Conservation (phyloP, 78 protist species). For the Polysphondylium violaceum region DNA sequence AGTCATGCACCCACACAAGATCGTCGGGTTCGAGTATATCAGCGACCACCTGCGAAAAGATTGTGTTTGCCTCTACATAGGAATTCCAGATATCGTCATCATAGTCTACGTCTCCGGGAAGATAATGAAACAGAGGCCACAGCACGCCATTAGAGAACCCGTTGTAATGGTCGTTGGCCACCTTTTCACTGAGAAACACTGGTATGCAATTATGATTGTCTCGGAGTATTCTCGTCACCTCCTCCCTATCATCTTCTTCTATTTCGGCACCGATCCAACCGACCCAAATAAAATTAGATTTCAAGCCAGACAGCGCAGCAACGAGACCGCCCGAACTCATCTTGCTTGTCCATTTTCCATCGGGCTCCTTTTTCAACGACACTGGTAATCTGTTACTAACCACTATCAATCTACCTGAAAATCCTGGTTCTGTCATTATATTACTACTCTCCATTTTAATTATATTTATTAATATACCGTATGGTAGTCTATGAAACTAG, state of each 20-base stretch:
- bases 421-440: conserved; percentile 10
- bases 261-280: conserved; percentile 81
- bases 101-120: conserved; percentile 63
- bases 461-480: neutral
- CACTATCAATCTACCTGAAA: conserved; percentile 67
- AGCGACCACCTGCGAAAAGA: conserved; percentile 72
- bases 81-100: conserved; percentile 69
- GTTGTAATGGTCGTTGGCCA: conserved; percentile 79
- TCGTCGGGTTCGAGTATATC: conserved; percentile 66
- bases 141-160: conserved; percentile 88
- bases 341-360: conserved; percentile 71
- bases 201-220: conserved; percentile 83
- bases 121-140: conserved; percentile 94
- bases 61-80: conserved; percentile 80
- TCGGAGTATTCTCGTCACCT: conserved; percentile 23
- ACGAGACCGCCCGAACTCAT: conserved; percentile 84
- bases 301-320: conserved; percentile 71
- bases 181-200: conserved; percentile 68
- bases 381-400: conserved; percentile 81
- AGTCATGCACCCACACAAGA: conserved; percentile 90
- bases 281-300: conserved; percentile 71
- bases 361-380: conserved; percentile 29
- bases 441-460: conserved; percentile 5
- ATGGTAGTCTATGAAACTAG: too few species aligned
- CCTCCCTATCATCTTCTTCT: conserved; percentile 40